A percentile compares a stretch with the other conserved stretches of the same genome.
These are phyloP conservation scores for Gleditsia sinensis DNA, from an alignment of 306 rosid genomes.

Conservation along the genomic window DNA sequence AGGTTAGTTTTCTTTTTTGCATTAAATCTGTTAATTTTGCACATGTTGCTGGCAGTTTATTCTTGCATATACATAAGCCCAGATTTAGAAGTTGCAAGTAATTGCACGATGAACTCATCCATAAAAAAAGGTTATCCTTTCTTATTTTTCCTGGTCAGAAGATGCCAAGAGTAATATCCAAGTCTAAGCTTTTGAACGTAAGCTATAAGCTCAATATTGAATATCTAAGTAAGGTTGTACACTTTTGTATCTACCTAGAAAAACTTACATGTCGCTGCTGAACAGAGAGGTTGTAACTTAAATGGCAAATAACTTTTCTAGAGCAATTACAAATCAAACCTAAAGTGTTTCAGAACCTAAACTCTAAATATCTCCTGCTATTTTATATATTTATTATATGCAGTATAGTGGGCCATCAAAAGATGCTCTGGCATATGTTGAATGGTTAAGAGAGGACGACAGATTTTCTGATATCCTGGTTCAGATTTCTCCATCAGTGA, in stretches of 20 bases:
- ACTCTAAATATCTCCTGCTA: constrained; percentile 26
- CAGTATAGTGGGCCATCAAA: constrained; percentile 94
- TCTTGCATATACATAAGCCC: no score
- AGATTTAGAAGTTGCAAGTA: background rate
- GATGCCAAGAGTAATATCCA: constrained; percentile 10
- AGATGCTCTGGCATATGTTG: constrained; percentile 75
- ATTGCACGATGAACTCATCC: background rate
- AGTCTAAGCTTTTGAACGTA: background rate
- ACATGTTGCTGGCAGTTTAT: background rate
- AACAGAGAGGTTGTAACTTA: background rate
- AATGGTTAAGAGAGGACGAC: constrained; percentile 77
- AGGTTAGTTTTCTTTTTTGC: constrained; percentile 53
- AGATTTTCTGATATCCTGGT: constrained; percentile 72
- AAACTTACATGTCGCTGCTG: background rate
- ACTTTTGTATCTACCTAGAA: no score
- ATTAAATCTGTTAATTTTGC: background rate
- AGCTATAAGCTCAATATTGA: no score
- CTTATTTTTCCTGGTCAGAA: constrained; percentile 3
- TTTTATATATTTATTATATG: constrained; percentile 40
- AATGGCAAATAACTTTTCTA: background rate
- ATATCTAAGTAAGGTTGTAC: no score
- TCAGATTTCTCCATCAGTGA: constrained; percentile 74
- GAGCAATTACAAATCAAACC: background rate
- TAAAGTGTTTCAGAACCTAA: constrained; percentile 9
- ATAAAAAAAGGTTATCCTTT: background rate